Base-by-base conservation (phyloP, 1,284 basidiomycete genomes). In the Porodaedalea pini region DNA sequence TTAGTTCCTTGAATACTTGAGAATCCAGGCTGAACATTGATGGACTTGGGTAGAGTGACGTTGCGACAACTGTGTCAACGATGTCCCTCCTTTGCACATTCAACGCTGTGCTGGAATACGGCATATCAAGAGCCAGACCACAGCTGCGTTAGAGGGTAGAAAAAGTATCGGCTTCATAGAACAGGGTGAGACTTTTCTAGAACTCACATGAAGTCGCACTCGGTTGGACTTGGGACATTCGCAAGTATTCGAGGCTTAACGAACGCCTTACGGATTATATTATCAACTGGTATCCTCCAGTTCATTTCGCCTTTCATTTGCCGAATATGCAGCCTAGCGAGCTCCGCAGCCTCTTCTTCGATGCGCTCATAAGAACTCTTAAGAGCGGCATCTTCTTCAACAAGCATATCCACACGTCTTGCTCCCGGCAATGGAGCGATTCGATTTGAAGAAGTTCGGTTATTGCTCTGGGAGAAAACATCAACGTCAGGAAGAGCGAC, bases 41-140 rank as follows among this genome's bases (percentile, higher is more conserved):
- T 8, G 53, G 53, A 37, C 29, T 45, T 31, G 53, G 53, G 32
- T 44, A 54, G n/a, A 54, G 40, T n/a, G 53, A 23, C 2, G 53
- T 36, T 19, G 53, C 45, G 27, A 54, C 19, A 8, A 54, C 21
- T 1, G 53, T 37, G 31, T 47, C 41, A 11, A 25, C 53, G 1
- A 37, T 37, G 32, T 21, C 19, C 10, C 13, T n/a, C 21, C 31
- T 32, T 4, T 54, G 15, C 13, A 54, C 15, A 37, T 29, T 13
- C 1, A 19, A 8, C 0, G 41, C 10, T 7, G 21, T 21, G 23
- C 8, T 41, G 27, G 53, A 54, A 23, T 44, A 36, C n/a, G 53
- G 53, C 53, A 54, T 54, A 25, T 17, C 21, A 10, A 54, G 7
- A 5, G 29, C n/a, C 3, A 47, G 40, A 15, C 45, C 53, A 21